These are phyloP conservation scores for Histomonas meleagridis DNA, from an alignment of 208 protist species.

Conservation along the genomic window DNA sequence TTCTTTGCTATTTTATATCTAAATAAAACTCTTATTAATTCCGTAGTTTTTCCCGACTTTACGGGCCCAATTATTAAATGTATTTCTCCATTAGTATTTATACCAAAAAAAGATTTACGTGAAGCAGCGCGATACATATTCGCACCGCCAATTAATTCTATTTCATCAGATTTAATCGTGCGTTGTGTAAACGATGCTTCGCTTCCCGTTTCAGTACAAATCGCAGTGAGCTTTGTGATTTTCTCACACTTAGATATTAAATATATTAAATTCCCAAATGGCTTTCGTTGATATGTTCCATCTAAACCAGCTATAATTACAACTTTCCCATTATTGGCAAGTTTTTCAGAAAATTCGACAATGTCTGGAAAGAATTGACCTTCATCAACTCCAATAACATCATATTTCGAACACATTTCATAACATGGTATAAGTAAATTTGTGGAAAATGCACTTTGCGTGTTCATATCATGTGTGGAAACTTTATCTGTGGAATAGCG, in stretches of 20 bases:
- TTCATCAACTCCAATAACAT: constrained; percentile 75
- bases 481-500: constrained; percentile 66
- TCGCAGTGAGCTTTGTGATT: constrained; percentile 71
- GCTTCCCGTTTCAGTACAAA: constrained; percentile 70
- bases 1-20: constrained; percentile 64
- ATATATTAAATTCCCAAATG: constrained; percentile 66
- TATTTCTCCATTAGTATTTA: constrained; percentile 46
- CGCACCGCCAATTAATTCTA: constrained; percentile 49
- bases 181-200: constrained; percentile 51
- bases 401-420: constrained; percentile 58
- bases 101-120: constrained; percentile 19
- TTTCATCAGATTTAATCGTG: neutral
- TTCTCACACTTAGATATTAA: constrained; percentile 68
- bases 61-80: constrained; percentile 78
- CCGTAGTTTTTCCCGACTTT: constrained; percentile 76
- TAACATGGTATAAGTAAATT: constrained; percentile 25
- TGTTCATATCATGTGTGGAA: constrained; percentile 64
- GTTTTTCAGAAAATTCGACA: constrained; percentile 62
- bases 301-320: constrained; percentile 79
- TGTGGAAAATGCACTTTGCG: constrained; percentile 39
- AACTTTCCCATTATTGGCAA: constrained; percentile 69
- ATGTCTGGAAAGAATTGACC: constrained; percentile 73
- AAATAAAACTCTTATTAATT: constrained; percentile 70
- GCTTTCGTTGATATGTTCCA: constrained; percentile 70
- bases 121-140: constrained; percentile 49